phyloP scores from a whole-genome alignment of 2,329 filamentous ascomycete genomes.

The Xylariales sp. region DNA sequence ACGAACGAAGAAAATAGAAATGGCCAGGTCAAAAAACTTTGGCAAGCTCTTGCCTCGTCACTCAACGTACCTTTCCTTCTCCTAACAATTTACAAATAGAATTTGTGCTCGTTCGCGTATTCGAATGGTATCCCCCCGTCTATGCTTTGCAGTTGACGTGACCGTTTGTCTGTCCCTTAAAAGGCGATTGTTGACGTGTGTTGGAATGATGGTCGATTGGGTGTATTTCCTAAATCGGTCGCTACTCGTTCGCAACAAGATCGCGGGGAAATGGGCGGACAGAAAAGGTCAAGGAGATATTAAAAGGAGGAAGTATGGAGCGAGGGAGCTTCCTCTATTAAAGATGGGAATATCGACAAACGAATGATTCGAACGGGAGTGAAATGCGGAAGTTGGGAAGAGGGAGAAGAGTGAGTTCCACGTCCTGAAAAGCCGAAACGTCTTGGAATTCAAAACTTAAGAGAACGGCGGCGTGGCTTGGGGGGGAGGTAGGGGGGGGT shows the following conservation, averaged over 20 bases:
- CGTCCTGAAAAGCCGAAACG: constrained; percentile 30
- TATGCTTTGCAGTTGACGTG: no score
- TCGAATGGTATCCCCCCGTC: no score
- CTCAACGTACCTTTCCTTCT: no score
- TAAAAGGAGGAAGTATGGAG: constrained; percentile 30
- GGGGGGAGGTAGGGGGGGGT: background rate
- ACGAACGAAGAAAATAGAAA: no score
- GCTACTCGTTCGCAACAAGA: constrained; percentile 5
- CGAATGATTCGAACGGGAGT: constrained; percentile 31
- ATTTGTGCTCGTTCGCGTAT: no score
- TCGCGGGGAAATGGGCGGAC: background rate
- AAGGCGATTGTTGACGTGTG: constrained; percentile 7
- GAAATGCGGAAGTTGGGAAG: constrained; percentile 17
- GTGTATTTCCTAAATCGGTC: constrained; percentile 7
- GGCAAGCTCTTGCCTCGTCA: no score
- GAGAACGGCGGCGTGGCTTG: background rate
- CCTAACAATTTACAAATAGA: no score
- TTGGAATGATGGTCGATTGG: constrained; percentile 10
- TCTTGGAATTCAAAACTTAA: constrained; percentile 24
- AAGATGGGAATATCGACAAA: constrained; percentile 27
- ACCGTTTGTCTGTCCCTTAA: no score
- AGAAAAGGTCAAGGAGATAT: constrained; percentile 15
- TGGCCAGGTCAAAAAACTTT: no score
- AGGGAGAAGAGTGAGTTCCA: constrained; percentile 22
- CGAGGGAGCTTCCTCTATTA: constrained; percentile 29